These are phyloP conservation scores for Candida tropicalis DNA, from an alignment of 1,139 yeast genomes.

Conservation along the genomic window DNA sequence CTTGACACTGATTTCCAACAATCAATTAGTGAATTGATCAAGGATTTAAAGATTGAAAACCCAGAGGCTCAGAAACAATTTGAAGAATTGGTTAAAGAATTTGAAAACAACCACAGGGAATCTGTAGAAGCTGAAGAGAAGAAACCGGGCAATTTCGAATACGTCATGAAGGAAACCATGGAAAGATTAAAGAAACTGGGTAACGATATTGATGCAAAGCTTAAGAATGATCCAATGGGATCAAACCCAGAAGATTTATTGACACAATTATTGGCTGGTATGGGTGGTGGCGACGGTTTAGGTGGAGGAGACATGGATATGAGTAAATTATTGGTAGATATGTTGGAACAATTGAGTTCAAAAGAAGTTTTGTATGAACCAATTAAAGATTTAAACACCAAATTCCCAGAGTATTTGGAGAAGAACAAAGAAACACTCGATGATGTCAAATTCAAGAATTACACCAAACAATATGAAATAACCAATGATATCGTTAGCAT, in stretches of 20 bases:
- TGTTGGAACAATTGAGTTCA: conserved; percentile 82
- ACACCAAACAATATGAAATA: conserved; percentile 55
- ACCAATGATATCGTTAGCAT: conserved; percentile 55
- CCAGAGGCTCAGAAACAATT: conserved; percentile 64
- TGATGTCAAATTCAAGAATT: conserved; percentile 52
- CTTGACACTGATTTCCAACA: conserved; percentile 49
- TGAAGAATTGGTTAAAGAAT: conserved; percentile 51
- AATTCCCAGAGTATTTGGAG: conserved; percentile 65
- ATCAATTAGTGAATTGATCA: conserved; percentile 56
- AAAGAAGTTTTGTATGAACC: conserved; percentile 90
- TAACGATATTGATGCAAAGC: conserved; percentile 61
- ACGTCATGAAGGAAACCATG: conserved; percentile 80
- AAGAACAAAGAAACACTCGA: conserved; percentile 49
- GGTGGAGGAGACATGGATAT: conserved; percentile 55
- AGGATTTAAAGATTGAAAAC: conserved; percentile 57
- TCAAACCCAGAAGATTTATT: conserved; percentile 61
- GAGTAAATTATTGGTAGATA: conserved; percentile 69
- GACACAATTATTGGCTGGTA: conserved; percentile 54
- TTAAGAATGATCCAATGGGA: conserved; percentile 51
- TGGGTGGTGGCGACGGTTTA: conserved; percentile 43
- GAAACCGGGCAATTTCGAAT: conserved; percentile 58
- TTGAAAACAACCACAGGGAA: conserved; percentile 38
- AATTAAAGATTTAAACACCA: conserved; percentile 73
- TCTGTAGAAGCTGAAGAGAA: conserved; percentile 38
- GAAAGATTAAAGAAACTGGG: conserved; percentile 75